Conservation (phyloP, 495 filamentous ascomycete species). For the Bryoglossum gracile region DNA sequence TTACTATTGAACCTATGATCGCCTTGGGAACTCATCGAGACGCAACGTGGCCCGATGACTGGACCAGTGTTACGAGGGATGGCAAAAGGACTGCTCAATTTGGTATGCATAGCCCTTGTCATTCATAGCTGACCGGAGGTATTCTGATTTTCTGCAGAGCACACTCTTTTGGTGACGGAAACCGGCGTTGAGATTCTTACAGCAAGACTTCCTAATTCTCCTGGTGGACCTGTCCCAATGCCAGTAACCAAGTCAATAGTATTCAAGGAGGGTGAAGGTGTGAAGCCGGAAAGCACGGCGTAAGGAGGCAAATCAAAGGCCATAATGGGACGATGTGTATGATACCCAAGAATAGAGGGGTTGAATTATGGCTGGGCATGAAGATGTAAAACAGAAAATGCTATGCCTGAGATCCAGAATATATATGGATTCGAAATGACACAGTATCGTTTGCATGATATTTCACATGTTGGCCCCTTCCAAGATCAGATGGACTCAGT, state of each 20-base stretch:
- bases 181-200: conserved; percentile 91
- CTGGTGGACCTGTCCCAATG: conserved; percentile 75
- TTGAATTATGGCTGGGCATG: background rate
- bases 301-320: conserved; percentile 3
- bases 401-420: background rate
- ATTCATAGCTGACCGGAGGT: too few species aligned
- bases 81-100: conserved; percentile 82
- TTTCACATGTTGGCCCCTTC: background rate
- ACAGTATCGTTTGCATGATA: conserved; percentile 1
- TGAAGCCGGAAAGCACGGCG: conserved; percentile 15
- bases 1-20: conserved; percentile 92
- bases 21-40: conserved; percentile 73
- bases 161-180: conserved; percentile 90
- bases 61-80: conserved; percentile 79
- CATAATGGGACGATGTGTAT: background rate
- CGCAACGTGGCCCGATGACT: conserved; percentile 84
- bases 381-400: background rate
- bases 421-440: background rate
- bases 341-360: background rate
- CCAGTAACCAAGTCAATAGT: too few species aligned
- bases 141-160: conserved; percentile 49
- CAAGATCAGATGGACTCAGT: conserved; percentile 2
- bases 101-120: too few species aligned
- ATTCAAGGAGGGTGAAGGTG: too few species aligned
- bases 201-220: conserved; percentile 70